Evolutionary conservation across 495 filamentous ascomycete species (phyloP).

Genomic region (Neurospora sp.): DNA sequence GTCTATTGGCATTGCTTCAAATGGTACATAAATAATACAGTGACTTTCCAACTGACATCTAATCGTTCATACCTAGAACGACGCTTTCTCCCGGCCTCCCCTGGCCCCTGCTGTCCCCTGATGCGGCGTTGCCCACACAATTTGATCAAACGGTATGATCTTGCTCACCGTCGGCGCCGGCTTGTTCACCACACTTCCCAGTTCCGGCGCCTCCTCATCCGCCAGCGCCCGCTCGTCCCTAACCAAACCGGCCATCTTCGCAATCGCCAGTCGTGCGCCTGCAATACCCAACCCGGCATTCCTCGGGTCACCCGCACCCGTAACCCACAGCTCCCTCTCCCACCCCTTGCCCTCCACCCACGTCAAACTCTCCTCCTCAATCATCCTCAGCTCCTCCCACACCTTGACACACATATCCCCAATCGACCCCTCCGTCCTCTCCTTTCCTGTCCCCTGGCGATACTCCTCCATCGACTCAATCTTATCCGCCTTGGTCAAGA

Average conservation of each 20-base stretch:
- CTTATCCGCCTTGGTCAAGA: constrained; percentile 76
- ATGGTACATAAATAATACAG: constrained; percentile 4
- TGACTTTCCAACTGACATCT: background rate
- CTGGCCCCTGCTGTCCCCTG: background rate
- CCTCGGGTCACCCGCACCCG: constrained; percentile 31
- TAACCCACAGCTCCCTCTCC: constrained; percentile 40
- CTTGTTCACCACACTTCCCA: background rate
- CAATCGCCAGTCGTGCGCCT: constrained; percentile 29
- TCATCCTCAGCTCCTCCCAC: constrained; percentile 24
- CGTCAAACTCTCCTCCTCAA: constrained; percentile 18
- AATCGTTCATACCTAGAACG: background rate
- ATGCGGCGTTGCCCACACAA: constrained; percentile 3
- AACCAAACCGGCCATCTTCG: constrained; percentile 29
- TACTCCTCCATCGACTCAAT: constrained; percentile 7
- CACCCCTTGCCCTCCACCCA: constrained; percentile 30
- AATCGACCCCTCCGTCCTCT: constrained; percentile 17
- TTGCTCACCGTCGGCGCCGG: background rate
- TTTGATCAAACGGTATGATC: constrained; percentile 25
- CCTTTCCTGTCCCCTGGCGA: background rate
- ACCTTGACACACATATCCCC: constrained; percentile 27
- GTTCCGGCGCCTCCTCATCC: background rate
- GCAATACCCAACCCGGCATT: constrained; percentile 16
- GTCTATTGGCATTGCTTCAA: constrained; percentile 7
- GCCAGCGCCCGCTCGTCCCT: constrained; percentile 13
- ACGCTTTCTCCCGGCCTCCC: background rate